These are phyloP conservation scores for Puccinia novopanici DNA, from an alignment of 1,284 basidiomycete species.

Conservation along the genomic window DNA sequence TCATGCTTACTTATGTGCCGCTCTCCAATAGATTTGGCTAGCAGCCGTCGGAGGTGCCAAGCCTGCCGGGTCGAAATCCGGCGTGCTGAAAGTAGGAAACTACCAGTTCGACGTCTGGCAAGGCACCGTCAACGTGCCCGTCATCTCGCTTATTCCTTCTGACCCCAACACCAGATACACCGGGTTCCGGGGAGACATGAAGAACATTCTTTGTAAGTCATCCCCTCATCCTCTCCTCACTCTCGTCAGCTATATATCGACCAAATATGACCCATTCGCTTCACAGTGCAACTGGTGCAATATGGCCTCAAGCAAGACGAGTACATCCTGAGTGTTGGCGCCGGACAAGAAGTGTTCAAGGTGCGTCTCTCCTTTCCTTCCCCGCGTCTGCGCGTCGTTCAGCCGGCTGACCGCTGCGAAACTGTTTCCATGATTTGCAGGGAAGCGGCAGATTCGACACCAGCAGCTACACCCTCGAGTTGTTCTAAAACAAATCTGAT, in stretches of 20 bases:
- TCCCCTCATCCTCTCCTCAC: neutral
- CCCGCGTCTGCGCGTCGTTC: neutral
- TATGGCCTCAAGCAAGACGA: conserved; percentile 13
- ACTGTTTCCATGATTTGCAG: neutral
- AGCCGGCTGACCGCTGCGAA: too few species aligned
- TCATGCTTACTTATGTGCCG: neutral
- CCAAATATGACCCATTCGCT: too few species aligned
- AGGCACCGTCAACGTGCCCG: neutral
- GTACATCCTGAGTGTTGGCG: conserved; percentile 25
- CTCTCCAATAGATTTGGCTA: conserved; percentile 5
- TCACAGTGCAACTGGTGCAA: neutral
- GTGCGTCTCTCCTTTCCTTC: neutral
- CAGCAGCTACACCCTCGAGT: neutral
- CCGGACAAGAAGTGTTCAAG: conserved; percentile 26
- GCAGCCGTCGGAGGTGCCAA: neutral
- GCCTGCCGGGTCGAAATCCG: neutral
- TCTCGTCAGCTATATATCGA: too few species aligned
- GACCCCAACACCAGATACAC: neutral
- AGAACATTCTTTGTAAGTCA: neutral
- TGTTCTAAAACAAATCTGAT: neutral
- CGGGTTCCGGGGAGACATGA: neutral
- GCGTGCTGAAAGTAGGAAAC: neutral
- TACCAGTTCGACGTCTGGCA: conserved; percentile 10
- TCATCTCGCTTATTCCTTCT: conserved; percentile 14
- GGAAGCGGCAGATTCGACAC: neutral